Evolutionary conservation across 768 basidiomycete genomes (phyloP), one percentile per base, ranked within the genome.

Genomic region (Amyloporia xantha): DNA sequence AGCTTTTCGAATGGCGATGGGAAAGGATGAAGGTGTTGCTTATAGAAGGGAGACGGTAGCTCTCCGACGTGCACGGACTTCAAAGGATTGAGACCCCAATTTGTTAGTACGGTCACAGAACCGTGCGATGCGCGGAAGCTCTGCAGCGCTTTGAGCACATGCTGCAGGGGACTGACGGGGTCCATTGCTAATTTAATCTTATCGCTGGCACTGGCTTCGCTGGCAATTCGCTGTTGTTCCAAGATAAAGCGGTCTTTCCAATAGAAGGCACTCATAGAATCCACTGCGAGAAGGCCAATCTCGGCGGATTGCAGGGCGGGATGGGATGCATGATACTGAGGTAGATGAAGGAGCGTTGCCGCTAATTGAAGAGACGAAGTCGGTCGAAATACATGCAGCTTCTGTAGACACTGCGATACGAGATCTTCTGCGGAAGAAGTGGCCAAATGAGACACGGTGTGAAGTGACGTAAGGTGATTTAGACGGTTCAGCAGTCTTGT

Each of bases 201-300:
- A n/a, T n/a, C n/a, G n/a, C n/a, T n/a, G 44, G 47, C 33, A 47
- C 49, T 39, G 19, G 48, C 25, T 41, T 28, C 55, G 45, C 28
- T 47, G 33, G 54, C 49, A 15, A 57, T 53, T 30, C 68, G 74
- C 45, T 70, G 52, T 54, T 79, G 79, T 63, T 90, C 87, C 25
- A 67, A 66, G 33, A 70, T 68, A 59, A 81, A 82, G 36, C 84
- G 78, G 61, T 92, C 89, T 2, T 73, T 53, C 90, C 91, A 92
- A 64, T 87, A 78, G 59, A 84, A 88, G 0, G 86, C 62, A 61
- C 82, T 83, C 50, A 89, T 64, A 12, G 88, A 89, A 65, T 93
- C 90, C 40, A 92, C 69, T 9, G 78, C 79, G 30, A 93, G 64
- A 47, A 89, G 56, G 5, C 80, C 82, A 10, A 91, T 72, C 51